These are phyloP conservation scores for Colletotrichum sidae DNA, from an alignment of 2,329 filamentous ascomycete species.

Conservation along the genomic window DNA sequence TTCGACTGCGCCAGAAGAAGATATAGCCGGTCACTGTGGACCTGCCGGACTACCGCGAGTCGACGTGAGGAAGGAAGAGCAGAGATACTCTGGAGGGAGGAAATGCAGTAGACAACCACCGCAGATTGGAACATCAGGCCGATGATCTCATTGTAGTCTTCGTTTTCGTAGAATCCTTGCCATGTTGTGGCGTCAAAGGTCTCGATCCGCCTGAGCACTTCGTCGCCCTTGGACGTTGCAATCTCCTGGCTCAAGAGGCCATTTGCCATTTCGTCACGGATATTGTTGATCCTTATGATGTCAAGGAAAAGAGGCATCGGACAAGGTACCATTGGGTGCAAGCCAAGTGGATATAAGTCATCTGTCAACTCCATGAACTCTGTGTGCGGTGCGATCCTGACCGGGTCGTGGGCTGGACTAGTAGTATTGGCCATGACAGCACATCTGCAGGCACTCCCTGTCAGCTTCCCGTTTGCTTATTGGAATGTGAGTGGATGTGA, in stretches of 20 bases:
- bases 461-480: constrained; percentile 19
- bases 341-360: constrained; percentile 36
- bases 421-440: constrained; percentile 51
- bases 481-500: background rate
- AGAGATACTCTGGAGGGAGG: constrained; percentile 48
- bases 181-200: constrained; percentile 46
- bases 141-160: constrained; percentile 42
- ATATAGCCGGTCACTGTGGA: constrained; percentile 37
- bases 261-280: constrained; percentile 43
- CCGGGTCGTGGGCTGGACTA: constrained; percentile 47
- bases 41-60: constrained; percentile 30
- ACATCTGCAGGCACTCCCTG: constrained; percentile 39
- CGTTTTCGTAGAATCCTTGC: constrained; percentile 43
- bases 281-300: constrained; percentile 49
- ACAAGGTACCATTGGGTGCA: constrained; percentile 44
- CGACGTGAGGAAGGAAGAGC: constrained; percentile 41
- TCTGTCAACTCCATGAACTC: constrained; percentile 43
- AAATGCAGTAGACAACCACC: constrained; percentile 50
- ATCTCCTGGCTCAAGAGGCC: constrained; percentile 32
- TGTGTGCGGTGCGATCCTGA: constrained; percentile 41
- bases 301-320: constrained; percentile 47
- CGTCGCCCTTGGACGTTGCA: background rate
- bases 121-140: constrained; percentile 46
- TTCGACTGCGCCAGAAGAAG: constrained; percentile 38
- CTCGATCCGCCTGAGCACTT: constrained; percentile 41